Evolutionary conservation across 306 rosid genomes (phyloP).

Genomic region (Lathyrus aphaca): DNA sequence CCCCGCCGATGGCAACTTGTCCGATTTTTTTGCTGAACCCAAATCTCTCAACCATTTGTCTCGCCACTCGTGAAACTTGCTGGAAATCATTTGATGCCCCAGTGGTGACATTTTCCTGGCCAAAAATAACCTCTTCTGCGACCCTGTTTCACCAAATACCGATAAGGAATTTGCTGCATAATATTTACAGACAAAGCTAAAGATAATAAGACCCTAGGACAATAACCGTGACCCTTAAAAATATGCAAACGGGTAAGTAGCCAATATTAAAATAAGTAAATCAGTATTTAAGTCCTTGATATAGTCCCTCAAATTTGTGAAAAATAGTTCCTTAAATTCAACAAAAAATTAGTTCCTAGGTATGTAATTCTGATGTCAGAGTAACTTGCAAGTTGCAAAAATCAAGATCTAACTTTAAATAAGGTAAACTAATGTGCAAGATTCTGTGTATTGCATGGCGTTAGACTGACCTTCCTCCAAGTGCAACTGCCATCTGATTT

Average conservation of each 20-base stretch:
- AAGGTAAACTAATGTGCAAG: conserved; percentile 5
- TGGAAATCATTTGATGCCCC: conserved; percentile 98
- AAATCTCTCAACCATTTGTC: conserved; percentile 98
- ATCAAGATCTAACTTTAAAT: conserved; percentile 9
- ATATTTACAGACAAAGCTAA: background rate
- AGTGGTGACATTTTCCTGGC: conserved; percentile 82
- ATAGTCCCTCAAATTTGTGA: background rate
- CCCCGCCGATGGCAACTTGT: conserved; percentile 85
- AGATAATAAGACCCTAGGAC: background rate
- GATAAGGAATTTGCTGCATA: conserved; percentile 17
- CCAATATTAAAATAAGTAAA: background rate
- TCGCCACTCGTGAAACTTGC: conserved; percentile 98
- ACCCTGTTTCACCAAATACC: conserved; percentile 58
- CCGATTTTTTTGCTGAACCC: conserved; percentile 99
- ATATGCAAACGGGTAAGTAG: background rate
- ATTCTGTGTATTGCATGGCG: background rate
- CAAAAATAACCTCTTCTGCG: conserved; percentile 78
- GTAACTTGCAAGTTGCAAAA: conserved; percentile 17
- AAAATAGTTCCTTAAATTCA: background rate
- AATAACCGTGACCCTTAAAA: background rate
- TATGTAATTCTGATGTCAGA: background rate
- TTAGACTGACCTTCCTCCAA: conserved; percentile 61
- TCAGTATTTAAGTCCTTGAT: background rate
- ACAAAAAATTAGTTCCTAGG: background rate
- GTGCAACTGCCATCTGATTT: conserved; percentile 99